Percentiles rank a stretch among this genome's conserved stretches.
These are phyloP conservation scores for Platanthera guangdongensis DNA, from an alignment of 106 monocot species.

Conservation along the genomic window DNA sequence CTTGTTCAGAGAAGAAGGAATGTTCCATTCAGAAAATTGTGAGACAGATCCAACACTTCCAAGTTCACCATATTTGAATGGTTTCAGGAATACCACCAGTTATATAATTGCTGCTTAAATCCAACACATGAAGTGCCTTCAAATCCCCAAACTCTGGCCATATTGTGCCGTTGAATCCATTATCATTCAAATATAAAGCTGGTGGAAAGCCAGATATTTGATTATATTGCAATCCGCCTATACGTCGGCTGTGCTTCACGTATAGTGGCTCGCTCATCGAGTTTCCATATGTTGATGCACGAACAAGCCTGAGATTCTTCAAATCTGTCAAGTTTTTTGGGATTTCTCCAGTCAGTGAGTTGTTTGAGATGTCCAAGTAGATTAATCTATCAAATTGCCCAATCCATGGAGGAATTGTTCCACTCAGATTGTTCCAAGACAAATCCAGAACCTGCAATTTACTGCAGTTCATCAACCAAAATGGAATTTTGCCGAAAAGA, in stretches of 20 bases:
- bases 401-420: constrained; percentile 47
- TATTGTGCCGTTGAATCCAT: constrained; percentile 47
- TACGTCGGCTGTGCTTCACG: constrained; percentile 43
- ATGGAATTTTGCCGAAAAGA: constrained; percentile 46
- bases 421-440: constrained; percentile 62
- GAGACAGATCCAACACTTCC: constrained; percentile 57
- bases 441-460: constrained; percentile 56
- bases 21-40: constrained; percentile 45
- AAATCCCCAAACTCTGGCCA: constrained; percentile 59
- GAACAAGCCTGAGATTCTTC: constrained; percentile 30
- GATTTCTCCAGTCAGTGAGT: constrained; percentile 51
- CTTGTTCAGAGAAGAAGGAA: constrained; percentile 48
- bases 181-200: constrained; percentile 45
- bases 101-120: constrained; percentile 53
- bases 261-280: constrained; percentile 37
- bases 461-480: constrained; percentile 40
- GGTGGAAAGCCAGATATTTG: constrained; percentile 66
- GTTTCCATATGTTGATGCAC: background rate
- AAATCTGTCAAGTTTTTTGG: constrained; percentile 52
- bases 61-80: constrained; percentile 54
- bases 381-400: constrained; percentile 40
- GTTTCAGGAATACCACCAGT: constrained; percentile 47
- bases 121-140: constrained; percentile 64
- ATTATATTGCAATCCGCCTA: constrained; percentile 53
- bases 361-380: constrained; percentile 73